Base-by-base conservation (phyloP, 2,329 filamentous ascomycete genomes). In the Fusarium devonianum region DNA sequence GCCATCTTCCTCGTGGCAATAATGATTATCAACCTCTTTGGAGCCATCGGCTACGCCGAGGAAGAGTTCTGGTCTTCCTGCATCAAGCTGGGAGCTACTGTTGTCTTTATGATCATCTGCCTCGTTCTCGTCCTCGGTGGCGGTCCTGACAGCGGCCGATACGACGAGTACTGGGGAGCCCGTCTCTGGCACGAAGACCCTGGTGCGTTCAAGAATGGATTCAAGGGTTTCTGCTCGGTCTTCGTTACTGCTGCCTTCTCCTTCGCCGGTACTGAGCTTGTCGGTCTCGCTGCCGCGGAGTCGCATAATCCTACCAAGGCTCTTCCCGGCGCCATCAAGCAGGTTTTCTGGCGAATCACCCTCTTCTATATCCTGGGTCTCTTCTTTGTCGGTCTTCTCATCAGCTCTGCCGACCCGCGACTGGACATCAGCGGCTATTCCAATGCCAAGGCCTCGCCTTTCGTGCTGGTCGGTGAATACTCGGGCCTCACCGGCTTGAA, bases 291-390 rank as follows among this genome's bases (percentile, higher is more conserved):
- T 4, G 87, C 87, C 11, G 87, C 86, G 14, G 87, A 90, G 71
- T 83, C 85, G 0, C 73, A 70, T 5, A 88, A 89, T 63, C 87
- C 87, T 1, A 79, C 84, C 52, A 84, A 88, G 67, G 83, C 86
- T 2, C 79, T 95, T 1, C 90, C 90, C 1, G 86, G 84, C 9
- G 90, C 90, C 3, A 84, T 92, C 66, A 92, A 92, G 75, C 89
- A 92, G 70, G 88, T 79, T 19, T 79, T 79, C 61, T 79, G 76
- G 77, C 75, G 77, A 65, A 77, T 79, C 47, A 75, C 75, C 13
- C 67, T 79, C 38, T 80, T 80, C 61, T 80, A 79, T 57, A 68
- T 80, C 42, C 66, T 80, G 1, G 76, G 76, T 41, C 72, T 80
- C 21, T 74, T 77, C 66, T 78, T 78, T 38, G 71, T 79, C 41